A percentile compares a stretch with the other conserved stretches of the same genome.
Evolutionary conservation across 208 protist species (phyloP).

Genomic region (Crithidia bombi): DNA sequence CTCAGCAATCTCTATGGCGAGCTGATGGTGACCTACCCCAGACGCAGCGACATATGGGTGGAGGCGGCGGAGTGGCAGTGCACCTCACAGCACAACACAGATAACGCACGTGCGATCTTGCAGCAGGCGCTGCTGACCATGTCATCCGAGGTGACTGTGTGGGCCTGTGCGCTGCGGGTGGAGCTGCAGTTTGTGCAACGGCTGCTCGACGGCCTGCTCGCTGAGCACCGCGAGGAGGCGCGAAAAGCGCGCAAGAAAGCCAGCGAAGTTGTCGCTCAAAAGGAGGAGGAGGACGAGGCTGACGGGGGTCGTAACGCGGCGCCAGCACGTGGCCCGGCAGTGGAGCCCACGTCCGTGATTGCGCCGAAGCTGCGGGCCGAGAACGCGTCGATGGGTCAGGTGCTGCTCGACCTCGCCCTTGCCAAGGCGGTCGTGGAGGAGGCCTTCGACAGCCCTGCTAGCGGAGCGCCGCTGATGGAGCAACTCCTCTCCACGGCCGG

Average conservation of each 20-base stretch:
- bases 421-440: conserved; percentile 74
- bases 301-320: background rate
- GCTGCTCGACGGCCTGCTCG: conserved; percentile 55
- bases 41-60: conserved; percentile 69
- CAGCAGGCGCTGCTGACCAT: conserved; percentile 84
- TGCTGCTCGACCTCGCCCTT: conserved; percentile 75
- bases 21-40: conserved; percentile 73
- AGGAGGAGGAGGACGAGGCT: background rate
- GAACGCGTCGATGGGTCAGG: conserved; percentile 59
- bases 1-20: conserved; percentile 81
- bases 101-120: conserved; percentile 77
- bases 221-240: conserved; percentile 36
- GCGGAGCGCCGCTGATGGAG: conserved; percentile 46
- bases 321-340: background rate
- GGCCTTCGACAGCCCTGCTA: conserved; percentile 59
- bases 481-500: conserved; percentile 49
- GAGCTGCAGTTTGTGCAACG: conserved; percentile 75
- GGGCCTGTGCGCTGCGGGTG: conserved; percentile 68
- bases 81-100: conserved; percentile 57
- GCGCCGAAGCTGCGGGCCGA: conserved; percentile 52
- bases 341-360: conserved; percentile 30
- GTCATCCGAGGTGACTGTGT: conserved; percentile 53
- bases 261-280: background rate
- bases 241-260: conserved; percentile 31
- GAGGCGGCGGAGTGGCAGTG: conserved; percentile 82